Conservation (phyloP, 164 flowering plant species). For the Amborella trichopoda region DNA sequence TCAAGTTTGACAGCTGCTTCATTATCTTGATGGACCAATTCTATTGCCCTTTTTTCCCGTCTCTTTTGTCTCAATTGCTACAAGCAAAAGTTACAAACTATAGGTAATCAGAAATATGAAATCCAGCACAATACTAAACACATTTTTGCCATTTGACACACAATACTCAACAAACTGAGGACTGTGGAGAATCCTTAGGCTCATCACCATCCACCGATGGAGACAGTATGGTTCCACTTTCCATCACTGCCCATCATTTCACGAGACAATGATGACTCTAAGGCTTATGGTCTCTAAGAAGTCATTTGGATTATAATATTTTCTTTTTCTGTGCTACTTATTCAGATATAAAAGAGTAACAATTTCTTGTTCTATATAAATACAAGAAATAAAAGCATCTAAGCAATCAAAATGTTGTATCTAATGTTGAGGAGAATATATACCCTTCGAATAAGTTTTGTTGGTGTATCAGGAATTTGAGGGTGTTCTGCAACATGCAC, state of each 20-base stretch:
- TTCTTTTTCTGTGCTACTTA: neutral
- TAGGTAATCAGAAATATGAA: neutral
- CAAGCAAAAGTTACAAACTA: neutral
- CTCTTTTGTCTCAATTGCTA: conserved; percentile 78
- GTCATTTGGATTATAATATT: neutral
- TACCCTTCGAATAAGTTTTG: conserved; percentile 65
- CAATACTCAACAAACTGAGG: neutral
- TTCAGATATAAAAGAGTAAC: neutral
- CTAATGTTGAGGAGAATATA: conserved; percentile 3
- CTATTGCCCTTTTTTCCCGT: conserved; percentile 70
- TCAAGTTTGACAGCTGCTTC: conserved; percentile 71
- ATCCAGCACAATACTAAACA: neutral
- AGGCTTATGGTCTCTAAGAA: neutral
- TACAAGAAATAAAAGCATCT: neutral
- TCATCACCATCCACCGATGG: neutral
- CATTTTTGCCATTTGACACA: neutral
- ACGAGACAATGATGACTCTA: neutral
- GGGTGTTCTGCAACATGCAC: conserved; percentile 39
- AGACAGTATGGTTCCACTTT: neutral
- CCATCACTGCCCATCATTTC: neutral
- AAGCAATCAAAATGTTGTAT: no score
- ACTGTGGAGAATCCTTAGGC: neutral
- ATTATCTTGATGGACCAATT: conserved; percentile 59
- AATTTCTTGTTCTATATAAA: neutral
- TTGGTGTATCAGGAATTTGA: conserved; percentile 43